Percentiles rank a stretch among this genome's conserved stretches.
phyloP scores from a whole-genome alignment of 2,329 filamentous ascomycete species.

The Daldinia sp. region DNA sequence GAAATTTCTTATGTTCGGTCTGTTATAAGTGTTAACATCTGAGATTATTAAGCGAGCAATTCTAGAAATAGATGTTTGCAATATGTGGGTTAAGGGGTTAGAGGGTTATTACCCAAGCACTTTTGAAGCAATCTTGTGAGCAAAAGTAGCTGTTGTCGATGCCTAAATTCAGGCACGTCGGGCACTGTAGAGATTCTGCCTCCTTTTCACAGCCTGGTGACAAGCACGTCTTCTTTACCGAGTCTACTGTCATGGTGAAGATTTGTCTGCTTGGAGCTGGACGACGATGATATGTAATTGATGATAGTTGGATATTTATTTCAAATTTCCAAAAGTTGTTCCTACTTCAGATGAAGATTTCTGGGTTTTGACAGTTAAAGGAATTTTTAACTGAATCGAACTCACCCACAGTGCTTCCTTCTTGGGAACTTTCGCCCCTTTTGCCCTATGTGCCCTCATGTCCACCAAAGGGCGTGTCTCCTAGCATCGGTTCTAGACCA shows the following conservation, averaged over 20 bases:
- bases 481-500: not conserved
- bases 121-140: slow-evolving; percentile 4
- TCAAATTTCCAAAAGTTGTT: too few species aligned
- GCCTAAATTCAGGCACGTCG: not conserved
- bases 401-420: not conserved
- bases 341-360: not conserved
- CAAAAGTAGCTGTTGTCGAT: slow-evolving; percentile 8
- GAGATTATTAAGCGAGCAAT: too few species aligned
- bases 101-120: not conserved
- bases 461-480: slow-evolving; percentile 2
- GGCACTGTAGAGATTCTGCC: not conserved
- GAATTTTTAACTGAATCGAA: not conserved
- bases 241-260: not conserved
- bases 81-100: not conserved
- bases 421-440: slow-evolving; percentile 1
- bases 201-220: not conserved
- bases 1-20: not conserved
- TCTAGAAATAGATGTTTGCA: not conserved
- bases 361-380: not conserved
- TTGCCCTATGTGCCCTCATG: not conserved
- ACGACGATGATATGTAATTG: not conserved
- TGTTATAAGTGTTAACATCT: not conserved
- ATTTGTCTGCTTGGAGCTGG: not conserved
- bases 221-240: not conserved
- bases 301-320: not conserved